Evolutionary conservation across 805 yeast species (phyloP).

Genomic region (Saccharomycopsis vini): DNA sequence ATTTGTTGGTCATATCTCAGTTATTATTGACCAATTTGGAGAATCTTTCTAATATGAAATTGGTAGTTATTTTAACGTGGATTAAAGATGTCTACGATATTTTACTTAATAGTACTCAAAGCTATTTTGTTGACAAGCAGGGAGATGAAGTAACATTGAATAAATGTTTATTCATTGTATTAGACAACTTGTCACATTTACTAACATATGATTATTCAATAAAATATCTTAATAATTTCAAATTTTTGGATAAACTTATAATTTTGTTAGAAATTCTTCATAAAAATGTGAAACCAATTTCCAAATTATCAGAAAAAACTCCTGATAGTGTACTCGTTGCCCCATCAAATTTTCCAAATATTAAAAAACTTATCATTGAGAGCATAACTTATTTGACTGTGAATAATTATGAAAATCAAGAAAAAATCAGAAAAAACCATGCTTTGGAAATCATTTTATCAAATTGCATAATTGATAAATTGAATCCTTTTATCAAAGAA

Average conservation of each 20-base stretch:
- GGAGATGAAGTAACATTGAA: background rate
- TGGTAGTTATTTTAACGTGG: constrained; percentile 13
- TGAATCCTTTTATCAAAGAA: constrained; percentile 85
- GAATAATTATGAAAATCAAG: constrained; percentile 51
- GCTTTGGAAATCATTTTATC: constrained; percentile 68
- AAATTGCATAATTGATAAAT: constrained; percentile 76
- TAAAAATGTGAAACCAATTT: constrained; percentile 27
- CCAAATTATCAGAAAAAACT: constrained; percentile 19
- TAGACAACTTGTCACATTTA: constrained; percentile 37
- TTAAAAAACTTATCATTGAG: constrained; percentile 60
- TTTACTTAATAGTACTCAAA: background rate
- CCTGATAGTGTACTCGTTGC: constrained; percentile 11
- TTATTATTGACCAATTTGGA: constrained; percentile 28
- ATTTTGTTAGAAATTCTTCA: constrained; percentile 34
- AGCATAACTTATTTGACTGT: constrained; percentile 50
- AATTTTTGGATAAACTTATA: constrained; percentile 30
- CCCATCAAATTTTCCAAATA: constrained; percentile 46
- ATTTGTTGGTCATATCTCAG: constrained; percentile 27
- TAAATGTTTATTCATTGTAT: constrained; percentile 18
- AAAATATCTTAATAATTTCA: constrained; percentile 34
- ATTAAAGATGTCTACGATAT: constrained; percentile 3
- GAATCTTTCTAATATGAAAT: background rate
- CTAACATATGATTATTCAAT: constrained; percentile 31
- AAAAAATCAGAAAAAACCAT: constrained; percentile 50
- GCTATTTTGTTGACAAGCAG: background rate